Percentiles rank a stretch among this genome's conserved stretches.
These are phyloP conservation scores for Lactarius psammicola DNA, from an alignment of 768 basidiomycete species.

Conservation along the genomic window DNA sequence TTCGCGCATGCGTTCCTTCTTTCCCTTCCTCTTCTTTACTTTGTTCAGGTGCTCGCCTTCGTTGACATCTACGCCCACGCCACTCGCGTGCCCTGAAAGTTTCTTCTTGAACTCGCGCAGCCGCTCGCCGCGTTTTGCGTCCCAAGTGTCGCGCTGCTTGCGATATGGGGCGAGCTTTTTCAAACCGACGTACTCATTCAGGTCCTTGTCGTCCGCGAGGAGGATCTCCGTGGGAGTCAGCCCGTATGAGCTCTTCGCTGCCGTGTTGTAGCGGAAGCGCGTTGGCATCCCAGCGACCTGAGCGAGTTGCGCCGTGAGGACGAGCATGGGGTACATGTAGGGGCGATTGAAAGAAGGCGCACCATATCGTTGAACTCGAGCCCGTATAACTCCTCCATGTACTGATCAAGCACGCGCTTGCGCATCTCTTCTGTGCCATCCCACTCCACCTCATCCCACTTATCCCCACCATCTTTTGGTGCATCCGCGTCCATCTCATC, in stretches of 20 bases:
- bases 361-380: conserved; percentile 97
- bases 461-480: conserved; percentile 37
- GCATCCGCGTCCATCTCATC: conserved; percentile 57
- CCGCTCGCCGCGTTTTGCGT: conserved; percentile 58
- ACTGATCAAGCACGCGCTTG: conserved; percentile 76
- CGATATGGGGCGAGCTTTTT: conserved; percentile 93
- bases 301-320: not conserved
- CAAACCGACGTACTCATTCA: conserved; percentile 87
- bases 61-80: conserved; percentile 17
- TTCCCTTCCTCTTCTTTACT: conserved; percentile 64
- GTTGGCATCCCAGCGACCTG: conserved; percentile 90
- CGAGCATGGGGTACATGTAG: conserved; percentile 4
- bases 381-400: conserved; percentile 88
- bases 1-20: conserved; percentile 62
- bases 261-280: conserved; percentile 86
- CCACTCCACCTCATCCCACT: conserved; percentile 63
- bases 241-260: conserved; percentile 58
- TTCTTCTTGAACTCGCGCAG: conserved; percentile 70
- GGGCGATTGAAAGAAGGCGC: conserved; percentile 34
- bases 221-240: conserved; percentile 86
- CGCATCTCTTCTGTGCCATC: conserved; percentile 90
- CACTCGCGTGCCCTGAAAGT: conserved; percentile 46
- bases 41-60: conserved; percentile 31
- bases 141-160: conserved; percentile 58
- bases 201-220: conserved; percentile 86